phyloP scores from a whole-genome alignment of 177 flowering plant genomes.

The Vitis hybrid region DNA sequence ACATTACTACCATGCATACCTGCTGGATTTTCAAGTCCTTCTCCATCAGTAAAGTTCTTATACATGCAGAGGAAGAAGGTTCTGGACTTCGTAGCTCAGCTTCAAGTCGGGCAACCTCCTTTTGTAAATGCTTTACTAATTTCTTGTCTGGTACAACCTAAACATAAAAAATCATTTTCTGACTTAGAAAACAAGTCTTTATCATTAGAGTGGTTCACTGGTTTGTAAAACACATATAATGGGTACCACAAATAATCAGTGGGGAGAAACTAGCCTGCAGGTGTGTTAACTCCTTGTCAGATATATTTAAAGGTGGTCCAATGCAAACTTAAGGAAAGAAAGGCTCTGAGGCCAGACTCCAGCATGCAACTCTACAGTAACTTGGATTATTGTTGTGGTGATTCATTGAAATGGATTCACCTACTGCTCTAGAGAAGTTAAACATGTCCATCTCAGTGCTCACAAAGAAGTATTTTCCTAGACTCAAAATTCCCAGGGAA shows the following conservation, averaged over 20 bases:
- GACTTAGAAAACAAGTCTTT: not conserved
- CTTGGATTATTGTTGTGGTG: no score
- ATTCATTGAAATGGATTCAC: no score
- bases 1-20: slow-evolving; percentile 32
- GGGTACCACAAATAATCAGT: not conserved
- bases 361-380: no score
- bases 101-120: slow-evolving; percentile 84
- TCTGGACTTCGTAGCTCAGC: slow-evolving; percentile 76
- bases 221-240: not conserved
- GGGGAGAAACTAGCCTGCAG: not conserved
- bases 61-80: slow-evolving; percentile 46
- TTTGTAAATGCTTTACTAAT: slow-evolving; percentile 69
- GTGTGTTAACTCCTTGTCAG: not conserved
- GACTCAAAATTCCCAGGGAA: no score
- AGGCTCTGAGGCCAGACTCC: no score
- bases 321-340: no score
- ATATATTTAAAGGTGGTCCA: no score
- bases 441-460: no score
- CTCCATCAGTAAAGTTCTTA: slow-evolving; percentile 49
- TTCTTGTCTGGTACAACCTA: slow-evolving; percentile 78
- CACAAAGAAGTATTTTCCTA: no score
- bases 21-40: slow-evolving; percentile 69
- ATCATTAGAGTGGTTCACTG: not conserved
- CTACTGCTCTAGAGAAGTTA: no score
- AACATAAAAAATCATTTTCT: slow-evolving; percentile 4